A percentile compares a stretch with the other conserved stretches of the same genome.
Conservation (phyloP, 2,329 filamentous ascomycete species). For the Geosmithia morbida region DNA sequence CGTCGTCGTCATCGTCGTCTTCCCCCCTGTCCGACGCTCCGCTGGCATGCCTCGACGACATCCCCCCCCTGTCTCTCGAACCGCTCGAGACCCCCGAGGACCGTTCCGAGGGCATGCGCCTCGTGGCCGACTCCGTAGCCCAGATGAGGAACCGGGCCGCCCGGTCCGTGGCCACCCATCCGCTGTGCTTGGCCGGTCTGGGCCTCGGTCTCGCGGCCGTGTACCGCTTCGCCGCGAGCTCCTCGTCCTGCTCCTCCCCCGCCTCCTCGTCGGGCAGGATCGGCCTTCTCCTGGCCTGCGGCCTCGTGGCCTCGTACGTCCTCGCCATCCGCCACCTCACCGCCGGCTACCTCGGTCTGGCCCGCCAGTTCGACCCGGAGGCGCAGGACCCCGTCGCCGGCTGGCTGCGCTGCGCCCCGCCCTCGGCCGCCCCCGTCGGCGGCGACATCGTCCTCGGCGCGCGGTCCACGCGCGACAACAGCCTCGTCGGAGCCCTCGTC, state of each 20-base stretch:
- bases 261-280: no score
- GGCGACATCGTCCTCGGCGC: conserved; percentile 50
- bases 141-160: conserved; percentile 64
- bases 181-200: conserved; percentile 34
- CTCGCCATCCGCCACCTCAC: conserved; percentile 45
- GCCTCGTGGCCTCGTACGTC: conserved; percentile 49
- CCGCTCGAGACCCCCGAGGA: conserved; percentile 39
- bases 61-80: conserved; percentile 51
- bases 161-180: conserved; percentile 48
- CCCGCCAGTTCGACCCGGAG: conserved; percentile 35
- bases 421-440: conserved; percentile 18
- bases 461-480: conserved; percentile 39
- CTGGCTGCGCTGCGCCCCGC: conserved; percentile 31
- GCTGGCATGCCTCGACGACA: conserved; percentile 24
- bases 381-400: conserved; percentile 21
- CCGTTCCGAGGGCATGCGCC: conserved; percentile 51
- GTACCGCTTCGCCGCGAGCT: conserved; percentile 24
- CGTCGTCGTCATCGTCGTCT: conserved; percentile 25
- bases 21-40: conserved; percentile 21
- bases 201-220: conserved; percentile 24
- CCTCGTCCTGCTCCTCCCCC: conserved; percentile 28
- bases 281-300: conserved; percentile 41
- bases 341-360: conserved; percentile 45
- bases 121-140: conserved; percentile 69
- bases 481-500: conserved; percentile 58